Evolutionary conservation across 1,284 basidiomycete genomes (phyloP).

Genomic region (Marasmius oreades): DNA sequence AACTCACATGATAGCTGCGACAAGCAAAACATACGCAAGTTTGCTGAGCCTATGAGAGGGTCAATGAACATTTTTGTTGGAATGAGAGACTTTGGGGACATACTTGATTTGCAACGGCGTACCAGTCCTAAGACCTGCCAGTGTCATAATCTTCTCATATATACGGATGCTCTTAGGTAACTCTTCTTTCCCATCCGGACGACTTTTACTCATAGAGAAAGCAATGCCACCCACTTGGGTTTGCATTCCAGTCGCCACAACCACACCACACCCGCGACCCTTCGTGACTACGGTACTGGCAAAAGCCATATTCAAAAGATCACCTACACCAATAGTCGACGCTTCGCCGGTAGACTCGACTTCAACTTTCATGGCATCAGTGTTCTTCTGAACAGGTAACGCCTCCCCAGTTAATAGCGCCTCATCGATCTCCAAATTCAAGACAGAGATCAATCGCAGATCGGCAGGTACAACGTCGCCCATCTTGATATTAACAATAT

Average conservation of each 20-base stretch:
- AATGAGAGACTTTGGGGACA: neutral
- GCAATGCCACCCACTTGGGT: slow-evolving; percentile 64
- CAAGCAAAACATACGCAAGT: slow-evolving; percentile 55
- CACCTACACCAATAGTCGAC: slow-evolving; percentile 41
- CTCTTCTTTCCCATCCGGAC: slow-evolving; percentile 10
- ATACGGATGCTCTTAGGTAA: slow-evolving; percentile 19
- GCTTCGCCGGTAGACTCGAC: slow-evolving; percentile 8
- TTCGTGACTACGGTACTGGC: slow-evolving; percentile 64
- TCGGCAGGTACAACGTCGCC: slow-evolving; percentile 65
- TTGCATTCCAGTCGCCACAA: slow-evolving; percentile 61
- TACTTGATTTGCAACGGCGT: slow-evolving; percentile 61
- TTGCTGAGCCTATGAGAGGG: slow-evolving; percentile 30
- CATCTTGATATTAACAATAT: slow-evolving; percentile 52
- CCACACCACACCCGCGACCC: slow-evolving; percentile 58
- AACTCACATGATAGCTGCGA: neutral
- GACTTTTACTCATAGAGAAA: slow-evolving; percentile 24
- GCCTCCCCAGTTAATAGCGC: slow-evolving; percentile 69
- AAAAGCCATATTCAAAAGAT: slow-evolving; percentile 53
- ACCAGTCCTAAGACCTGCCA: slow-evolving; percentile 30
- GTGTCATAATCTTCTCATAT: slow-evolving; percentile 19
- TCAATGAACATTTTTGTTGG: neutral
- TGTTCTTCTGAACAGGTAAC: slow-evolving; percentile 58
- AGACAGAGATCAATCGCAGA: slow-evolving; percentile 27
- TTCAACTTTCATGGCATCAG: slow-evolving; percentile 27
- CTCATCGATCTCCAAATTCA: slow-evolving; percentile 58